phyloP scores from a whole-genome alignment of 176 grass and related monocot species.

The Oryza meridionalis region DNA sequence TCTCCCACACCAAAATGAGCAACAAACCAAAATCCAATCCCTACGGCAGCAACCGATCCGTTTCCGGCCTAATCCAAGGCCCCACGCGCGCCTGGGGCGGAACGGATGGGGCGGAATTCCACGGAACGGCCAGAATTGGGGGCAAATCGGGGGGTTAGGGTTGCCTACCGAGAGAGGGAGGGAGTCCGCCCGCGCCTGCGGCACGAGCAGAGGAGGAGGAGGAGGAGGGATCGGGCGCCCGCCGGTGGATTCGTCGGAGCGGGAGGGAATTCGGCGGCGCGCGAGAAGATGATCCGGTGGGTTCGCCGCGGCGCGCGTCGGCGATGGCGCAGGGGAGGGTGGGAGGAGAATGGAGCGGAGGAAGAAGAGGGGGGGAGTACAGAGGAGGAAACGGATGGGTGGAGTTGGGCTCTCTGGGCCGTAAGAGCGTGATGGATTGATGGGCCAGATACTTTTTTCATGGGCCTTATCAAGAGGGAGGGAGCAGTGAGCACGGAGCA shows the following conservation, averaged over 20 bases:
- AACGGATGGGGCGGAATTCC: background rate
- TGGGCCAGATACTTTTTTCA: background rate
- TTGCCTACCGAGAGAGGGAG: slow-evolving; percentile 20
- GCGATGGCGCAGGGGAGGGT: background rate
- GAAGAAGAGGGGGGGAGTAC: background rate
- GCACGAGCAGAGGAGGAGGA: background rate
- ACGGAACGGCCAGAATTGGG: background rate
- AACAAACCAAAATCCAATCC: background rate
- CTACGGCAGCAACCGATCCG: background rate
- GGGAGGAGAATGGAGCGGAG: background rate
- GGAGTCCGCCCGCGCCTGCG: background rate
- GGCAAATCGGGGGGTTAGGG: background rate
- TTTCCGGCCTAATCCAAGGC: background rate
- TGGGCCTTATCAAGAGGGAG: too few species aligned
- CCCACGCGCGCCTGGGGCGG: background rate
- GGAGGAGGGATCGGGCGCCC: too few species aligned
- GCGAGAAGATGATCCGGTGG: background rate
- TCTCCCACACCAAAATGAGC: background rate
- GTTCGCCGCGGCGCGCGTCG: background rate
- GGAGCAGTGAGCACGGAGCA: too few species aligned
- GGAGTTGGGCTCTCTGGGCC: background rate
- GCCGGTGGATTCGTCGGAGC: background rate
- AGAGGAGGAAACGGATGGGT: background rate
- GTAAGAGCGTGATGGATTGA: background rate
- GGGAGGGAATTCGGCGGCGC: background rate